Conservation (phyloP, 1,284 basidiomycete genomes). For the Mycena sp. region DNA sequence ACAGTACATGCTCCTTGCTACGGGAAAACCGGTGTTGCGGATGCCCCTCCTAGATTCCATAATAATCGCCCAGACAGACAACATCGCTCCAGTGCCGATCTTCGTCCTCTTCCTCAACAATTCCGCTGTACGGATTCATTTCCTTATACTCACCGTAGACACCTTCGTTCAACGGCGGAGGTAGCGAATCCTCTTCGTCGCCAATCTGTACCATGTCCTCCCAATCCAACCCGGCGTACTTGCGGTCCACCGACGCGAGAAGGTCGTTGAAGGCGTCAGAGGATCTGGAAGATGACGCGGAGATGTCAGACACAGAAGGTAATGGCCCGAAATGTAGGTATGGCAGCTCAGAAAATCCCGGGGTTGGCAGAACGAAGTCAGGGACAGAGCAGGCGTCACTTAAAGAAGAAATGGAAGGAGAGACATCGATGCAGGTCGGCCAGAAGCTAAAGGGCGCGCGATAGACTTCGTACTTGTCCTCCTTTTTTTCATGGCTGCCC, state of each 20-base stretch:
- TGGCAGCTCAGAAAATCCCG: background rate
- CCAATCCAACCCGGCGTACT: conserved; percentile 20
- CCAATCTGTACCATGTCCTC: conserved; percentile 8
- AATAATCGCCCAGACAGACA: conserved; percentile 15
- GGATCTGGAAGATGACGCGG: background rate
- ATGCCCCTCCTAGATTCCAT: too few relatives aligned
- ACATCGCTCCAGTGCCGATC: conserved; percentile 18
- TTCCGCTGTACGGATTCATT: background rate
- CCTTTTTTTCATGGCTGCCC: background rate
- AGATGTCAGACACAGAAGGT: background rate
- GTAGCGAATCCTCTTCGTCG: background rate
- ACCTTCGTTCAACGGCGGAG: too few relatives aligned
- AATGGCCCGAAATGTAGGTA: background rate
- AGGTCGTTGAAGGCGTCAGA: conserved; percentile 19
- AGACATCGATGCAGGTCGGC: too few relatives aligned
- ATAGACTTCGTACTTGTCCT: too few relatives aligned
- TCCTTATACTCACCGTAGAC: background rate
- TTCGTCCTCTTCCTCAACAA: background rate
- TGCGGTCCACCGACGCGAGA: conserved; percentile 25
- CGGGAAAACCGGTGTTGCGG: too few relatives aligned
- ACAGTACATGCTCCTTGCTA: too few relatives aligned
- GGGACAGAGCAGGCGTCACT: too few relatives aligned
- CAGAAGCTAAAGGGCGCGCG: too few relatives aligned
- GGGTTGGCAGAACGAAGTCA: background rate
- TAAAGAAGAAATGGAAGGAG: too few relatives aligned